phyloP scores from a whole-genome alignment of 169 alveolate species.

The Plasmodium relictum region DNA sequence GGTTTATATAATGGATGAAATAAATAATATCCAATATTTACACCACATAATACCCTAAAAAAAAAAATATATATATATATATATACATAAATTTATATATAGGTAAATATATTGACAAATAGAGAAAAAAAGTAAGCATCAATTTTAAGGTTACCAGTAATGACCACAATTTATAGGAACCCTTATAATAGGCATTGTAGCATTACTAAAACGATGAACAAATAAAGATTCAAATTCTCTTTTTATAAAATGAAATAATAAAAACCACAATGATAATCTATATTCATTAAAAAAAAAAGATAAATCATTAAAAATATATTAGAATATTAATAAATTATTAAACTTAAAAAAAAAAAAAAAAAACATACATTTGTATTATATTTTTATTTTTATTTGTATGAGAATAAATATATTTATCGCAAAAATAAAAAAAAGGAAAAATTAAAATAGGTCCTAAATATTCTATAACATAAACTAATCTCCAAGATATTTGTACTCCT shows the following conservation, averaged over 20 bases:
- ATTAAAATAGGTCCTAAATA: constrained; percentile 98
- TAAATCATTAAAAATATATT: background rate
- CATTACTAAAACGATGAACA: constrained; percentile 96
- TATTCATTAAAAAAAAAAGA: background rate
- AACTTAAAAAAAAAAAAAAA: background rate
- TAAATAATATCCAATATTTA: constrained; percentile 92
- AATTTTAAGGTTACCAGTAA: constrained; percentile 98
- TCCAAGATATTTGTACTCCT: constrained; percentile 98
- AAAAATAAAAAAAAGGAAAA: constrained; percentile 92
- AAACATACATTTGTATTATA: constrained; percentile 72
- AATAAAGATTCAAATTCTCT: constrained; percentile 98
- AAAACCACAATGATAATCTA: constrained; percentile 82
- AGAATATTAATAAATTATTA: background rate
- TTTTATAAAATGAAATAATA: constrained; percentile 95
- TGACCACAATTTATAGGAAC: constrained; percentile 96
- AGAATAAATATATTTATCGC: constrained; percentile 88
- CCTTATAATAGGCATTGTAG: constrained; percentile 97
- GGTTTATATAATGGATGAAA: constrained; percentile 96
- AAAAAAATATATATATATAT: constrained; percentile 1
- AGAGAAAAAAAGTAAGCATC: constrained; percentile 4
- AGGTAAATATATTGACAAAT: constrained; percentile 78
- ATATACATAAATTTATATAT: constrained; percentile 8
- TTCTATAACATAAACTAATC: constrained; percentile 96
- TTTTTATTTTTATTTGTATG: constrained; percentile 78
- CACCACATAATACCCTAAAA: constrained; percentile 90